Percentiles rank a stretch among this genome's conserved stretches.
Evolutionary conservation across 2,329 filamentous ascomycete genomes (phyloP).

Genomic region (Colletotrichum horii): DNA sequence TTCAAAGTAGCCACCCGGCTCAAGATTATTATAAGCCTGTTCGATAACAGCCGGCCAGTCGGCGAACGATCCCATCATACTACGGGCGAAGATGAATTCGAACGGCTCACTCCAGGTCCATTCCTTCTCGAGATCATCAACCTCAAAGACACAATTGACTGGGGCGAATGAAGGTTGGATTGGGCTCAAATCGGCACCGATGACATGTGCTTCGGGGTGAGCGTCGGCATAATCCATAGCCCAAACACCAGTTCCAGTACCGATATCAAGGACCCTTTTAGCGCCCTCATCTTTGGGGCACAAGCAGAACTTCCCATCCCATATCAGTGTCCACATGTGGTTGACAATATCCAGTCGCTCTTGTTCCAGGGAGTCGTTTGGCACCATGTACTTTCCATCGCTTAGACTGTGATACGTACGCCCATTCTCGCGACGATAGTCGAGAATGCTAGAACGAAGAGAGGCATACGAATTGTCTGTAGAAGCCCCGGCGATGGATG

Average conservation of each 20-base stretch:
- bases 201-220: background rate
- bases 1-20: background rate
- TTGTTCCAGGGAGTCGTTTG: background rate
- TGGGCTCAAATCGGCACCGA: background rate
- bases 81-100: background rate
- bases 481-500: background rate
- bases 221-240: background rate
- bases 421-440: background rate
- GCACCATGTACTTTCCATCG: background rate
- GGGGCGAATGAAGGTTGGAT: background rate
- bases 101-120: background rate
- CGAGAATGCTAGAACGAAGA: background rate
- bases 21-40: background rate
- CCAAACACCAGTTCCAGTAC: background rate
- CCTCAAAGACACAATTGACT: background rate
- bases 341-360: background rate
- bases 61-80: background rate
- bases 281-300: background rate
- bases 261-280: background rate
- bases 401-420: background rate
- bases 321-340: background rate
- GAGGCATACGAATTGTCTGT: background rate
- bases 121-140: background rate
- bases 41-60: background rate
- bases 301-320: background rate